A percentile compares a stretch with the other conserved stretches of the same genome.
Evolutionary conservation across 805 yeast genomes (phyloP).

Genomic region (Candida patagonica): DNA sequence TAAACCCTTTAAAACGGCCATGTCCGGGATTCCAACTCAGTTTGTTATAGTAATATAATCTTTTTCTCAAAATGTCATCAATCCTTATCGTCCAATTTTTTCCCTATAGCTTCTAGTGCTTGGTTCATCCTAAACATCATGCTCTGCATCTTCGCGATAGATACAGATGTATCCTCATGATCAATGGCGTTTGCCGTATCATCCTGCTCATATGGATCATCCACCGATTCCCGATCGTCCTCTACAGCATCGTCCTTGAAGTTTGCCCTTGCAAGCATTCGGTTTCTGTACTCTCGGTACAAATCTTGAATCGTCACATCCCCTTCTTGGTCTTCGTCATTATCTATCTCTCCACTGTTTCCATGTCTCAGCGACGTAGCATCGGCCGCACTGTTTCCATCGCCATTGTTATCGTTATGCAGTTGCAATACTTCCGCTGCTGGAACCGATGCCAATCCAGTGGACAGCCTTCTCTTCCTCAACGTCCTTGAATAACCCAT

Average conservation of each 20-base stretch:
- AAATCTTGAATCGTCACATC: conserved; percentile 3
- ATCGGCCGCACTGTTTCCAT: too few relatives aligned
- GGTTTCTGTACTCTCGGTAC: not conserved
- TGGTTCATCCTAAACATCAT: conserved; percentile 1
- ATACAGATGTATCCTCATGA: not conserved
- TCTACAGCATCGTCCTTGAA: not conserved
- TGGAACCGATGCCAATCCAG: conserved; percentile 3
- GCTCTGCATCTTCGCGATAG: not conserved
- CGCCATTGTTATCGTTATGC: not conserved
- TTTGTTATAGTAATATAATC: not conserved
- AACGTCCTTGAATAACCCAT: conserved; percentile 2
- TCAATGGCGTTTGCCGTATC: not conserved
- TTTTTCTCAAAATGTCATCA: not conserved
- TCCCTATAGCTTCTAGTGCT: not conserved
- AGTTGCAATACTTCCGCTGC: not conserved
- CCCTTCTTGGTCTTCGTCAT: conserved; percentile 5
- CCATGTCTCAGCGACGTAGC: conserved; percentile 3
- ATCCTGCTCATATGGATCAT: not conserved
- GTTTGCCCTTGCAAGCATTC: not conserved
- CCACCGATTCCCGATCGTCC: not conserved
- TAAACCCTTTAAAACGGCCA: not conserved
- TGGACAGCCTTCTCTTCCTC: too few relatives aligned
- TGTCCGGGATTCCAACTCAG: not conserved
- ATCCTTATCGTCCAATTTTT: not conserved
- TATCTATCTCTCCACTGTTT: conserved; percentile 7